Conservation (phyloP, 2,329 filamentous ascomycete species). For the Corinectria fuckeliana region DNA sequence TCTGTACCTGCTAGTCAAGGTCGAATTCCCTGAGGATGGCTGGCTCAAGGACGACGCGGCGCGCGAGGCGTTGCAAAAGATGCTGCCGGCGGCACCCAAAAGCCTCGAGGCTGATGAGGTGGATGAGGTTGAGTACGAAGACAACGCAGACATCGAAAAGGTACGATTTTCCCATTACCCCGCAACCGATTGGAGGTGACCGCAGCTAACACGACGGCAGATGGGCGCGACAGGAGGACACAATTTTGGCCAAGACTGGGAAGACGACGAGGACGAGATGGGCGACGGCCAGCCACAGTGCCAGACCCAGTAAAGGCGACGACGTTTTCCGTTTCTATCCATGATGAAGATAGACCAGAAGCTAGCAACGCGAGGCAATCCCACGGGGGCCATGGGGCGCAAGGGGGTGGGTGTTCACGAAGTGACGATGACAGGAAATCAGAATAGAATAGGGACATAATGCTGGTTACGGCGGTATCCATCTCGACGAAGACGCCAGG, state of each 20-base stretch:
- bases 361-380: constrained; percentile 22
- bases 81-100: constrained; percentile 71
- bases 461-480: not conserved
- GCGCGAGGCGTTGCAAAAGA: constrained; percentile 73
- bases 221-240: constrained; percentile 78
- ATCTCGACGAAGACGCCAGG: not conserved
- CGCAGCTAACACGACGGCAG: constrained; percentile 42
- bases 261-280: constrained; percentile 75
- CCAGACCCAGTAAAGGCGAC: constrained; percentile 68
- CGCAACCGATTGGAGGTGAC: not conserved
- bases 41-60: constrained; percentile 79
- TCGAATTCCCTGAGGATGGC: constrained; percentile 86
- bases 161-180: constrained; percentile 49
- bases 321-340: not conserved
- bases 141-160: constrained; percentile 82
- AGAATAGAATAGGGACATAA: constrained; percentile 13
- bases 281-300: constrained; percentile 73
- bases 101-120: constrained; percentile 74
- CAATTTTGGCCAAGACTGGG: constrained; percentile 69
- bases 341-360: constrained; percentile 17
- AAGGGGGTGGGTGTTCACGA: constrained; percentile 28
- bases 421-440: constrained; percentile 36
- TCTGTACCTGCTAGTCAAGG: constrained; percentile 83
- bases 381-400: no score
- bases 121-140: constrained; percentile 88